A percentile compares a stretch with the other conserved stretches of the same genome.
phyloP scores from a whole-genome alignment of 768 basidiomycete genomes.

The Boletus rubropictus region DNA sequence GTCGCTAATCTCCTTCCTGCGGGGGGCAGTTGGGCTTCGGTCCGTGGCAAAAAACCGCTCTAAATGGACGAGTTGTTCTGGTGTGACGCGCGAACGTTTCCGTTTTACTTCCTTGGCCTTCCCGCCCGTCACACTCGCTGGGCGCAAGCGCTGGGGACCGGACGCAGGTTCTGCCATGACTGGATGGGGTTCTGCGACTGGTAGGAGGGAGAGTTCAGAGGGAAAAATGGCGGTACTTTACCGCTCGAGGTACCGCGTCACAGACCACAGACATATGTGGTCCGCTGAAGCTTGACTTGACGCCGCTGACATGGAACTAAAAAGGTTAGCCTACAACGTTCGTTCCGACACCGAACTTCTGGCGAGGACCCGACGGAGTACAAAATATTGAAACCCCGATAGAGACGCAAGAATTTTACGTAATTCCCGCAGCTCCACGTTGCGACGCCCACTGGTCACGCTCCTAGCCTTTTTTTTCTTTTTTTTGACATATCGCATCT shows the following conservation, averaged over 20 bases:
- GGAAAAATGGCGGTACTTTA: slow-evolving; percentile 25
- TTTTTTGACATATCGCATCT: slow-evolving; percentile 16
- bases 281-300: slow-evolving; percentile 16
- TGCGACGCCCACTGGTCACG: too few relatives aligned
- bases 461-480: too few relatives aligned
- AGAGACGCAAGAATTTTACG: neutral
- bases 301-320: slow-evolving; percentile 29
- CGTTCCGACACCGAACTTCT: slow-evolving; percentile 29
- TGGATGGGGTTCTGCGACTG: slow-evolving; percentile 20
- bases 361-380: slow-evolving; percentile 19
- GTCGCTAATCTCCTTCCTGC: slow-evolving; percentile 68
- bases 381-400: slow-evolving; percentile 7
- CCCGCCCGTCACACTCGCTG: slow-evolving; percentile 21
- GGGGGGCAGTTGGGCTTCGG: slow-evolving; percentile 64
- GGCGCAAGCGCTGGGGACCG: slow-evolving; percentile 33
- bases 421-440: slow-evolving; percentile 1
- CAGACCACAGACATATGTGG: slow-evolving; percentile 26
- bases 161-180: slow-evolving; percentile 30
- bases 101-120: slow-evolving; percentile 50
- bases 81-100: slow-evolving; percentile 74
- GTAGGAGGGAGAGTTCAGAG: slow-evolving; percentile 24
- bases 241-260: slow-evolving; percentile 15
- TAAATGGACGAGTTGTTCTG: slow-evolving; percentile 71
- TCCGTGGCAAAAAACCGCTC: slow-evolving; percentile 66
- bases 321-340: slow-evolving; percentile 18